phyloP scores from a whole-genome alignment of 2,329 filamentous ascomycete species.

The Fusarium torulosum region DNA sequence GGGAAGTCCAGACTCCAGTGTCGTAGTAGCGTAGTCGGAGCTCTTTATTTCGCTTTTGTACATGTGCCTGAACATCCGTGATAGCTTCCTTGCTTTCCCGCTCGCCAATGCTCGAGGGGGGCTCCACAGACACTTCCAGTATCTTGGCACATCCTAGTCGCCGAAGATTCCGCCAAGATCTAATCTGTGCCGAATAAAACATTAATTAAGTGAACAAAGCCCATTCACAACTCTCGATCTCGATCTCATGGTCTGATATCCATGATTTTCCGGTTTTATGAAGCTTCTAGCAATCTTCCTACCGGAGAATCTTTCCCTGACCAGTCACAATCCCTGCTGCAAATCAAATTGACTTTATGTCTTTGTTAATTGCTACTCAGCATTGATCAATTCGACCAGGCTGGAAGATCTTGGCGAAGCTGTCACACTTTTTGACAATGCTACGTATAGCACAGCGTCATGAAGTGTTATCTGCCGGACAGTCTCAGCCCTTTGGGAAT shows the following conservation, averaged over 20 bases:
- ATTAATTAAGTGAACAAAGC: constrained; percentile 11
- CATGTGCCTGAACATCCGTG: constrained; percentile 33
- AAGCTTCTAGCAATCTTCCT: constrained; percentile 16
- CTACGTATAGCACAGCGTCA: constrained; percentile 27
- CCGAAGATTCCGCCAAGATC: constrained; percentile 44
- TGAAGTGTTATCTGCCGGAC: constrained; percentile 24
- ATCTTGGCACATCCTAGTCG: constrained; percentile 32
- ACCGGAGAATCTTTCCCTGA: constrained; percentile 22
- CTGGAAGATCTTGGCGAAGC: constrained; percentile 30
- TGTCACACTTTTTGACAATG: constrained; percentile 25
- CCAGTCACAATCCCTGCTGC: constrained; percentile 26
- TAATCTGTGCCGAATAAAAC: constrained; percentile 17
- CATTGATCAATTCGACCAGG: neutral
- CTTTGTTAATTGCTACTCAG: constrained; percentile 15
- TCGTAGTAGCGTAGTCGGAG: neutral
- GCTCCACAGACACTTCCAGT: constrained; percentile 39
- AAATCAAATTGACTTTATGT: constrained; percentile 24
- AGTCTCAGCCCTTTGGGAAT: constrained; percentile 32
- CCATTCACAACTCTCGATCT: constrained; percentile 30
- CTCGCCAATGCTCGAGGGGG: constrained; percentile 14
- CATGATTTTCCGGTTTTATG: constrained; percentile 14
- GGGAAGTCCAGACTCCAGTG: too few species aligned
- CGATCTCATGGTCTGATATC: constrained; percentile 7
- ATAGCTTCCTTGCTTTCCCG: constrained; percentile 40
- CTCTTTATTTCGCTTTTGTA: constrained; percentile 15